Base-by-base conservation (phyloP, 306 rosid species). In the Urtica urens region DNA sequence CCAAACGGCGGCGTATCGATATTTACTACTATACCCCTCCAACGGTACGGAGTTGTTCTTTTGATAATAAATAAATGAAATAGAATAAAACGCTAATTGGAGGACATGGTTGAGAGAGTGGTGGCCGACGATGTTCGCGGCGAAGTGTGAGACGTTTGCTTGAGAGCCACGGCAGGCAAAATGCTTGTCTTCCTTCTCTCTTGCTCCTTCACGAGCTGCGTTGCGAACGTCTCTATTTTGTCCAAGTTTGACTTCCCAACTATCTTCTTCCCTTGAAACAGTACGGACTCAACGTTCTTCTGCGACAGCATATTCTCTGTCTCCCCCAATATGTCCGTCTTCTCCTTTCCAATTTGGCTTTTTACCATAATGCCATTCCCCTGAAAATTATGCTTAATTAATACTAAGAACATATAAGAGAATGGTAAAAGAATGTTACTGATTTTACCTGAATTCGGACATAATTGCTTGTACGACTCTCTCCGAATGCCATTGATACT, bases 71-170 rank as follows among this genome's bases (percentile, higher is more conserved):
- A 48, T 8, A 48, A 14, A 48, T n/a, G 2, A 15, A 4, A 2
- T 9, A 16, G 5, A 17, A 28, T 15, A 28, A 49, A 28, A 0
- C 0, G 11, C 40, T 35, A 34, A 63, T 84, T 66, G 59, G 87
- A 88, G n/a, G 93, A 88, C 12, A 70, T 34, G 25, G 76, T 58
- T 10, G 97, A 88, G 3, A 79, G 56, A 3, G 95, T 81, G 18
- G 97, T 84, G 5, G 93, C 95, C 1, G 90, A 84, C 14, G 97
- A 84, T 41, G 95, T 84, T 63, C 96, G 83, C 0, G 97, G 80
- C 0, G 77, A 80, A n/a, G n/a, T n/a, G 0, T 86, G 75, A 6
- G 82, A 81, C 1, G 72, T 64, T 17, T 77, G 81, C 71, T 81
- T 88, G 72, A 88, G 61, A 19, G 70, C 63, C 15, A 88, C 93